Evolutionary conservation across 208 protist species (phyloP).

Genomic region (Herpetomonas samuelpessoai): DNA sequence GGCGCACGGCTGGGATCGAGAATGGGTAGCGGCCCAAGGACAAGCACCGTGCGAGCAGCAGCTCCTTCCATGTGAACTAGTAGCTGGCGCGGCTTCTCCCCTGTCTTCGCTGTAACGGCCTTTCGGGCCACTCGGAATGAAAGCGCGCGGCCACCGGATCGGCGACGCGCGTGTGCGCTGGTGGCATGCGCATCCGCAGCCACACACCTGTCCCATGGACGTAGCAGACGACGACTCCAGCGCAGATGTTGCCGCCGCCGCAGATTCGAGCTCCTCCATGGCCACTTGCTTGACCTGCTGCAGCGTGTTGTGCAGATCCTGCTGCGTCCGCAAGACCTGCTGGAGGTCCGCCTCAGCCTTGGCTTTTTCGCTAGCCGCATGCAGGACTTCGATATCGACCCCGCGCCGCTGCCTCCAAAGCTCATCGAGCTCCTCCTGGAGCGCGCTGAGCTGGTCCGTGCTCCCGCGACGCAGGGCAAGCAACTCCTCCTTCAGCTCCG

Average conservation of each 20-base stretch:
- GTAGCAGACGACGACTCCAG: constrained; percentile 17
- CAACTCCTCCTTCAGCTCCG: background rate
- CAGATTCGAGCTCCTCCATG: constrained; percentile 17
- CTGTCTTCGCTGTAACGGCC: background rate
- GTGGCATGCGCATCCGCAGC: constrained; percentile 3
- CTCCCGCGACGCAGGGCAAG: background rate
- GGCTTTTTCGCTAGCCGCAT: background rate
- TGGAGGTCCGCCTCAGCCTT: background rate
- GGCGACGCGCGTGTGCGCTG: background rate
- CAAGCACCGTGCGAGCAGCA: too few species aligned
- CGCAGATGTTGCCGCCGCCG: constrained; percentile 20
- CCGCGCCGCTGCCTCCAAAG: constrained; percentile 7
- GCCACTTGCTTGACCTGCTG: constrained; percentile 19
- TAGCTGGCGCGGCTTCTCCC: too few species aligned
- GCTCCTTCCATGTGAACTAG: too few species aligned
- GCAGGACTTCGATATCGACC: background rate
- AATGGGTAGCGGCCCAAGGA: too few species aligned
- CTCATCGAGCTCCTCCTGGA: constrained; percentile 8
- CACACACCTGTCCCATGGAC: constrained; percentile 15
- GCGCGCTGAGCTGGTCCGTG: background rate
- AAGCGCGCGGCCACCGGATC: background rate
- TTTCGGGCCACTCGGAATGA: background rate
- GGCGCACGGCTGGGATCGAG: too few species aligned
- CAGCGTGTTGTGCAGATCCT: constrained; percentile 20
- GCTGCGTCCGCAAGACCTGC: constrained; percentile 21